phyloP scores from a whole-genome alignment of 2,329 filamentous ascomycete genomes.

The Cyclaneusma minus region DNA sequence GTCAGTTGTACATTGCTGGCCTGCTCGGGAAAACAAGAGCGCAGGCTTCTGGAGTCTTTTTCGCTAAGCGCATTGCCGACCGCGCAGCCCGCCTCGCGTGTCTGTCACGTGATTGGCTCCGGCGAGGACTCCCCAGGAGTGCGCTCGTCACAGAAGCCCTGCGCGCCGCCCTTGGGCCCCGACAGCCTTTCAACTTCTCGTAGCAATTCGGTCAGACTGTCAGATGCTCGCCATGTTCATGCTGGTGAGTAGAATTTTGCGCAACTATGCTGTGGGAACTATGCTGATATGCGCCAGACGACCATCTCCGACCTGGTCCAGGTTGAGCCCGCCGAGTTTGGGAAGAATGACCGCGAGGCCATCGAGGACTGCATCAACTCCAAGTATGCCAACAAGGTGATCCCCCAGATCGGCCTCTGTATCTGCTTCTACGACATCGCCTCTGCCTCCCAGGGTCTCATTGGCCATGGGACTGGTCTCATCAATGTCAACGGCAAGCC shows the following conservation, averaged over 20 bases:
- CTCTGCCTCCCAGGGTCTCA: slow-evolving; percentile 80
- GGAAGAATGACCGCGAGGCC: slow-evolving; percentile 64
- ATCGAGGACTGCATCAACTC: slow-evolving; percentile 95
- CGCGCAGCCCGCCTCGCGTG: too few relatives aligned
- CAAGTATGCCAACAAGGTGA: slow-evolving; percentile 92
- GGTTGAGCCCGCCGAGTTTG: slow-evolving; percentile 78
- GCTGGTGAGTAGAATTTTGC: slow-evolving; percentile 24
- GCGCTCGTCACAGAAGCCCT: too few relatives aligned
- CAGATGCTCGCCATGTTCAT: slow-evolving; percentile 32
- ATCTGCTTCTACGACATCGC: slow-evolving; percentile 87
- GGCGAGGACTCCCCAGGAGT: too few relatives aligned
- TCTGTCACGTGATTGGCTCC: too few relatives aligned
- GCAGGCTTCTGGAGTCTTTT: too few relatives aligned
- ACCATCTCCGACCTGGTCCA: slow-evolving; percentile 91
- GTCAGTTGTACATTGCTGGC: too few relatives aligned
- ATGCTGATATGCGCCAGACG: slow-evolving; percentile 38
- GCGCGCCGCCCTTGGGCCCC: too few relatives aligned
- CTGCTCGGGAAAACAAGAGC: too few relatives aligned
- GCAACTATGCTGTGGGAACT: background rate
- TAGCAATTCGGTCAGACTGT: slow-evolving; percentile 1
- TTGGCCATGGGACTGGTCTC: slow-evolving; percentile 80
- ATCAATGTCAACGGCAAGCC: slow-evolving; percentile 80
- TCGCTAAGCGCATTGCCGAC: too few relatives aligned
- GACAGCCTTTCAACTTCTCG: background rate
- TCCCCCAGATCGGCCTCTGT: slow-evolving; percentile 88